phyloP scores from a whole-genome alignment of 2,329 filamentous ascomycete genomes.

The Zymoseptoria passerinii region DNA sequence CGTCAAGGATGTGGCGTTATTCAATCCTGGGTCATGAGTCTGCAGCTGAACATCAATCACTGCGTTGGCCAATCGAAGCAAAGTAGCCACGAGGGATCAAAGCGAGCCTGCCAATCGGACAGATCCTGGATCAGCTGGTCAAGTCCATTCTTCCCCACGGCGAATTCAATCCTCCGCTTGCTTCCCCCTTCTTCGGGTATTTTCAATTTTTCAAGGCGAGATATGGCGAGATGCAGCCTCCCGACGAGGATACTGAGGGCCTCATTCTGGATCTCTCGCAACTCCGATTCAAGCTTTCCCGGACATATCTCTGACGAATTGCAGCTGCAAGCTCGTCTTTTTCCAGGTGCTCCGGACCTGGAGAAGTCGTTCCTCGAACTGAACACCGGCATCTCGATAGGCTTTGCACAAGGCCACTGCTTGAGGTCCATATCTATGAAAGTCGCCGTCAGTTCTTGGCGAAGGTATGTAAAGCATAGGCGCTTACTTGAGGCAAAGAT shows the following conservation, averaged over 20 bases:
- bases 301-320: constrained; percentile 17
- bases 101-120: constrained; percentile 27
- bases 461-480: not conserved
- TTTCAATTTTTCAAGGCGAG: constrained; percentile 8
- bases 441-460: not conserved
- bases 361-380: constrained; percentile 16
- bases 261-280: not conserved
- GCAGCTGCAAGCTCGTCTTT: constrained; percentile 20
- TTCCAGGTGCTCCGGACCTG: constrained; percentile 16
- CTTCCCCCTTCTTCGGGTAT: not conserved
- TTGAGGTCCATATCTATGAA: not conserved
- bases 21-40: not conserved
- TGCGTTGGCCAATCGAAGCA: constrained; percentile 12
- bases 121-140: constrained; percentile 25
- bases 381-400: constrained; percentile 15
- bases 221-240: constrained; percentile 8
- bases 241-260: constrained; percentile 3
- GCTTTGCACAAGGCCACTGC: constrained; percentile 1
- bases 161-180: constrained; percentile 1
- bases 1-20: not conserved
- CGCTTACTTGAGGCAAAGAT: not conserved
- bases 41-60: not conserved
- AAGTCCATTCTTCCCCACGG: not conserved
- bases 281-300: not conserved
- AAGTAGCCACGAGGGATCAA: constrained; percentile 30